phyloP scores from a whole-genome alignment of 2,329 filamentous ascomycete species.

The Blumeria graminis region DNA sequence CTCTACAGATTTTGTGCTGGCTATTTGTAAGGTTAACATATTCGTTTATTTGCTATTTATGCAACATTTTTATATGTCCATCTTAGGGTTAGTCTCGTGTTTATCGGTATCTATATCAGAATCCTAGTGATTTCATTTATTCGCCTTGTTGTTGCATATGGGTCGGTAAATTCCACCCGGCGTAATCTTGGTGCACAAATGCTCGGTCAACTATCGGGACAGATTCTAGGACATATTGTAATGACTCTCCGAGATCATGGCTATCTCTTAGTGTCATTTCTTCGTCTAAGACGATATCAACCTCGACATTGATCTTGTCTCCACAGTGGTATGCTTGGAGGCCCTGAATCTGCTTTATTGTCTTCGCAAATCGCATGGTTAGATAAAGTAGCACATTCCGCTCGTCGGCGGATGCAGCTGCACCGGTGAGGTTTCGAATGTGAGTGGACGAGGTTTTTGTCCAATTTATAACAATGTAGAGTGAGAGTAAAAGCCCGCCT shows the following conservation, averaged over 20 bases:
- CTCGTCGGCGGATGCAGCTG: slow-evolving; percentile 25
- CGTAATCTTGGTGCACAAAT: slow-evolving; percentile 19
- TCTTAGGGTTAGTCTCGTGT: background rate
- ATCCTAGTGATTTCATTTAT: slow-evolving; percentile 2
- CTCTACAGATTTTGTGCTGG: no score
- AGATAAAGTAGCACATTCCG: slow-evolving; percentile 34
- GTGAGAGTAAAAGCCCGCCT: slow-evolving; percentile 34
- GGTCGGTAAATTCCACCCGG: slow-evolving; percentile 15
- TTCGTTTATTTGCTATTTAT: no score
- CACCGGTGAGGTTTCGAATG: slow-evolving; percentile 32
- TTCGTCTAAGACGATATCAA: slow-evolving; percentile 32
- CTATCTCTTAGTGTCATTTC: slow-evolving; percentile 25
- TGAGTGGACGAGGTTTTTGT: slow-evolving; percentile 34
- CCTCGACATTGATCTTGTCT: slow-evolving; percentile 37
- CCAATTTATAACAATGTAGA: slow-evolving; percentile 49
- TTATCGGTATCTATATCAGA: background rate
- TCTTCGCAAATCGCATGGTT: slow-evolving; percentile 29
- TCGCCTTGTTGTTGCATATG: slow-evolving; percentile 16
- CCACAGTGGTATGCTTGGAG: slow-evolving; percentile 34
- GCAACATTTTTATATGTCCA: background rate
- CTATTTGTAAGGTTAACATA: no score
- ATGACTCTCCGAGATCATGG: slow-evolving; percentile 36
- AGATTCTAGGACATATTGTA: slow-evolving; percentile 36
- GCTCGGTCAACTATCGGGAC: slow-evolving; percentile 18
- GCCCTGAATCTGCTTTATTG: slow-evolving; percentile 28